Base-by-base conservation (phyloP, 768 basidiomycete species). In the Leccinum rimulosum region DNA sequence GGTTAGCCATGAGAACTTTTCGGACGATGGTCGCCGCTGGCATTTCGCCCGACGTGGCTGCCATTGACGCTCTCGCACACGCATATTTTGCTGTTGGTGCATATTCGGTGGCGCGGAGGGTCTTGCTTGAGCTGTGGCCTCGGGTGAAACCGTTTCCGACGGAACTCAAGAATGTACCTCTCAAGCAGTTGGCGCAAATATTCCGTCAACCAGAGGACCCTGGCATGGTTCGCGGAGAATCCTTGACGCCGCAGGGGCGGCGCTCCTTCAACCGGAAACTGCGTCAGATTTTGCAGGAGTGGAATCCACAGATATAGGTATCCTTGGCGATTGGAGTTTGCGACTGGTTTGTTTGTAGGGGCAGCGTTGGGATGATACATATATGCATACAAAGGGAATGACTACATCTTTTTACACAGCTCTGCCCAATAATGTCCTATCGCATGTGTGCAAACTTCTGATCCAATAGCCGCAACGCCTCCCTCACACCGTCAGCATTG, bases 391-490 rank as follows among this genome's bases (percentile, higher is more conserved):
- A 40, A 49, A 55, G 35, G 19, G n/a, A 25, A 45, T 33, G 22
- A 56, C 28, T 28, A 54, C 14, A 49, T 28, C 50, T 49, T 30
- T 57, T 59, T 36, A 56, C 43, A 19, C 36, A 22, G 52, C 57
- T 33, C 49, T 19, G 22, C 35, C 35, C 5, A 25, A 49, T 2
- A 58, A 35, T 4, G 38, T 56, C 59, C 57, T 70, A 73, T 38
- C 72, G 71, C 49, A 65, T 70, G 54, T 75, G 76, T 58, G 79
- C 74, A 71, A 82, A 83, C 64, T 82, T 87, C 48, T 82, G 75
- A 67, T 94, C 91, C 38, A 94, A 78, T 27, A 93, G 70, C 59
- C 86, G 84, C 25, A 93, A 73, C 6, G 91, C 91, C 62, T 91
- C 88, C 54, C 78, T 82, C 30, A 94, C 88, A 17, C 84, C 88